These are phyloP conservation scores for Chaetomium strumarium DNA, from an alignment of 2,329 filamentous ascomycete species.

Conservation along the genomic window DNA sequence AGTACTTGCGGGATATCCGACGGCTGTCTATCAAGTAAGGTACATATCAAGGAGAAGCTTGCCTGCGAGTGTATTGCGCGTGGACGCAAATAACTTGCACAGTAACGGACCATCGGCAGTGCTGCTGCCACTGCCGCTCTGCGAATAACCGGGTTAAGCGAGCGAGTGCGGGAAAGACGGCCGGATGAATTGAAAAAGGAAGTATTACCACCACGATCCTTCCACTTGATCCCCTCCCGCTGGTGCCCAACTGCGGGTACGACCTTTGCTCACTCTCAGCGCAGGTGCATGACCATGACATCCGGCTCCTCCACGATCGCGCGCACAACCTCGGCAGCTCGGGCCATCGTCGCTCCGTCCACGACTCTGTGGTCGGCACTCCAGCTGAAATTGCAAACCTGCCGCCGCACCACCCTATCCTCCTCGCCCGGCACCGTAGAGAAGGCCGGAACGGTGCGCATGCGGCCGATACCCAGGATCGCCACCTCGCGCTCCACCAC, in stretches of 20 bases:
- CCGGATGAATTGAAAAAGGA: conserved; percentile 7
- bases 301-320: conserved; percentile 78
- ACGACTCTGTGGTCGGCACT: conserved; percentile 91
- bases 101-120: conserved; percentile 1
- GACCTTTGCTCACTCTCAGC: conserved; percentile 45
- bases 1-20: conserved; percentile 7
- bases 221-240: neutral
- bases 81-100: neutral
- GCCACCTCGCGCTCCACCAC: conserved; percentile 87
- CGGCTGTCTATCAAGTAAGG: no score
- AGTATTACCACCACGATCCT: neutral
- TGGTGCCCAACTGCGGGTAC: neutral
- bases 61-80: neutral
- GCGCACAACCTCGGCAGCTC: conserved; percentile 77
- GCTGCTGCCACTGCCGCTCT: neutral
- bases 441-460: conserved; percentile 78
- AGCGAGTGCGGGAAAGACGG: conserved; percentile 2
- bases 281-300: conserved; percentile 76
- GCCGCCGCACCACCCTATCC: conserved; percentile 61
- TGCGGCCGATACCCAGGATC: conserved; percentile 81
- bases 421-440: conserved; percentile 39
- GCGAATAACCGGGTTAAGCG: conserved; percentile 12
- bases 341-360: conserved; percentile 89
- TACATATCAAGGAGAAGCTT: neutral
- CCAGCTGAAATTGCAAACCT: conserved; percentile 91